Base-by-base conservation (phyloP, 2,329 filamentous ascomycete genomes). In the Thielaviopsis punctulata region DNA sequence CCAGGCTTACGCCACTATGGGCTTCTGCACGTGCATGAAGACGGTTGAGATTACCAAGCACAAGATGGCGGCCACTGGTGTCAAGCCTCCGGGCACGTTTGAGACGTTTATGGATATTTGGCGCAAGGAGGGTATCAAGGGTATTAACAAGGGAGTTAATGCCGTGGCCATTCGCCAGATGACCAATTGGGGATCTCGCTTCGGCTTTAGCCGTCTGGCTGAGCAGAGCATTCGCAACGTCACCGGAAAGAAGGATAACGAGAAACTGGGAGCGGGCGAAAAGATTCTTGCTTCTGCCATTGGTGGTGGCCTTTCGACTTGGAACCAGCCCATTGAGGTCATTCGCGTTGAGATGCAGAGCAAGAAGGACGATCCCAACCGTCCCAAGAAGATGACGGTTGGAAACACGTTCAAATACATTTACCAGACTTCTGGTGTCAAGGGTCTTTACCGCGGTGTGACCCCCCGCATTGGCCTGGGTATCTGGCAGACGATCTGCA, bases 11-110 rank as follows among this genome's bases (percentile, higher is more conserved):
- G 92, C 92, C 59, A 98, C 92, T 67, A 98, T 98, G 90, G 92
- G 92, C 60, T 98, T 98, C 81, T 98, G 92, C 73, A 98, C 92
- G 57, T 98, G 92, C 79, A 98, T 98, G 92, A 98, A 98, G 82
- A 98, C 92, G 58, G 92, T 96, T 60, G 92, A 98, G 71, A 98
- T 98, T 71, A 98, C 92, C 65, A 93, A 95, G 73, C 84, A 92
- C 76, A 96, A 96, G 79, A 75, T 92, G 64, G 88, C 86, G 13
- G 82, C 86, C 30, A 60, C 80, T 44, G 92, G 92, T 61, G 79
- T 82, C 59, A 86, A 87, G 72, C 86, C 87, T 22, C 85, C 80
- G n/a, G 81, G 86, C 62, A 96, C 92, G 59, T 93, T 94, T 68
- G 77, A 80, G 61, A 96, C 92, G 55, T 98, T 98, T 70, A 92